phyloP scores from a whole-genome alignment of 345 rosid genomes.

The Carallia brachiata region DNA sequence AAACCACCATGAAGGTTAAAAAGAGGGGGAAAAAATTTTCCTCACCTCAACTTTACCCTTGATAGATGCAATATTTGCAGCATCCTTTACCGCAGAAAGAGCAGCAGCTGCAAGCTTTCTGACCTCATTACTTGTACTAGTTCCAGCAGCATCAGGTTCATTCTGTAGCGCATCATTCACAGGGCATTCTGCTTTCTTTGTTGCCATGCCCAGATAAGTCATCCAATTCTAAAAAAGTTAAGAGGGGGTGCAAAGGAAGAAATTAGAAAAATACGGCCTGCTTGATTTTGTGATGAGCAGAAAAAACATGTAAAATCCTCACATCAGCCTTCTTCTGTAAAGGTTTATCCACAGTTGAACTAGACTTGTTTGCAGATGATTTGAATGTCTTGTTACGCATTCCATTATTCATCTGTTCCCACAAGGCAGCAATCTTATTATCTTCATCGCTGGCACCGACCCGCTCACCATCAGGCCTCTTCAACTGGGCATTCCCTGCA shows the following conservation, averaged over 20 bases:
- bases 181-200: constrained; percentile 22
- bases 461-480: not conserved
- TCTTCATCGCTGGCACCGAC: not conserved
- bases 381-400: constrained; percentile 22
- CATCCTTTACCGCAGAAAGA: constrained; percentile 77
- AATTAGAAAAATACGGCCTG: not conserved
- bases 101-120: constrained; percentile 84
- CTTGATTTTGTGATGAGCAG: not conserved
- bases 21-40: constrained; percentile 4
- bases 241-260: constrained; percentile 1
- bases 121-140: constrained; percentile 50
- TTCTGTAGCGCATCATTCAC: constrained; percentile 16
- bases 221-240: constrained; percentile 43
- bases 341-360: constrained; percentile 16
- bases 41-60: constrained; percentile 82
- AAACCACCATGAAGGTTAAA: not conserved
- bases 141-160: constrained; percentile 20
- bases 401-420: constrained; percentile 26
- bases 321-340: constrained; percentile 37
- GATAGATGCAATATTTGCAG: constrained; percentile 55
- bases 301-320: constrained; percentile 11
- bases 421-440: constrained; percentile 8
- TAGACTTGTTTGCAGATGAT: constrained; percentile 20
- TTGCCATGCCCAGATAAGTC: constrained; percentile 44
- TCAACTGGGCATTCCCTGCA: constrained; percentile 1